Base-by-base conservation (phyloP, 768 basidiomycete species). In the Baorangia bicolor region DNA sequence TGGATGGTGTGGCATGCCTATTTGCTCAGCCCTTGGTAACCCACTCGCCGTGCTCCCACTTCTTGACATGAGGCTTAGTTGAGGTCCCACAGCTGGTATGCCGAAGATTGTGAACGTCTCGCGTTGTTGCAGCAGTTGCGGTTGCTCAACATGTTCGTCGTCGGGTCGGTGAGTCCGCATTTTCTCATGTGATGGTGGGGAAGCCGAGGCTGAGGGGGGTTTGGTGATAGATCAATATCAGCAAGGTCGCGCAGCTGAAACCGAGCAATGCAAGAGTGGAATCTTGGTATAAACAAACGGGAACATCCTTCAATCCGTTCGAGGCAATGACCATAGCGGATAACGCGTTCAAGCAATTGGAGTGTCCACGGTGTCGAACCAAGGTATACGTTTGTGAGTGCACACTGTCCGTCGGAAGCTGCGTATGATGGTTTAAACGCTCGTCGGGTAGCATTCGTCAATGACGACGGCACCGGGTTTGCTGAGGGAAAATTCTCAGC, bases 1-100 rank as follows among this genome's bases (percentile, higher is more conserved):
- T 71, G 72, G 66, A 75, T 77, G 74, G 72, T 77, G 20, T 75
- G 77, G 72, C 75, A 77, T 20, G 76, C 75, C 1, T 77, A 78
- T 61, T 20, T 74, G 45, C 72, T 77, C 21, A 74, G 63, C 43
- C 75, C 75, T 12, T 63, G 68, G 76, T 76, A 62, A 60, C 18
- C 18, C 9, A 1, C 13, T 25, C 3, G 9, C 2, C 9, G 7
- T 34, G 20, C 7, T 46, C 18, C 8, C 11, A 6, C 14, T 20
- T 45, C 23, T 28, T 30, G 37, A 48, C 35, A 16, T 8, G 14
- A 14, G 14, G 10, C 55, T 65, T 2, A 61, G 31, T 28, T n/a
- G 27, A 50, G 23, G 7, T 45, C 27, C 38, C 14, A 39, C 27
- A 72, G 69, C 20, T 73, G 69, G 65, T 71, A 71, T 41, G 57